These are phyloP conservation scores for Fragaria nilgerrensis DNA, from an alignment of 306 rosid genomes.

Conservation along the genomic window DNA sequence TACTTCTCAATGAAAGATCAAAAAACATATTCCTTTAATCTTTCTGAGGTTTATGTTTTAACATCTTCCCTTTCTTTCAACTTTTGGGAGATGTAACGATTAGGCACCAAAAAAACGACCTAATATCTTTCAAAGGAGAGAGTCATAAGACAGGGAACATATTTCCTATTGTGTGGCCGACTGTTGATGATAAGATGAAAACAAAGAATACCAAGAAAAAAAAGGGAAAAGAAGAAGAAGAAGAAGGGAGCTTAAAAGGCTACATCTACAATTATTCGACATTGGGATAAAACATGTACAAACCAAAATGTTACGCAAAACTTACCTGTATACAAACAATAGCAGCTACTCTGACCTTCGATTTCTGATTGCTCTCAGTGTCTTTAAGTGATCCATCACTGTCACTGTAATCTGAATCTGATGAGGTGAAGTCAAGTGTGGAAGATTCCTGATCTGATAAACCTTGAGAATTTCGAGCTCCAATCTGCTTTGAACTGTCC, in stretches of 20 bases:
- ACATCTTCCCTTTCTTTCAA: background rate
- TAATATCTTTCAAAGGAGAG: background rate
- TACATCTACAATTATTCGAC: background rate
- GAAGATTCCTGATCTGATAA: constrained; percentile 56
- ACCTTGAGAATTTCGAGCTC: constrained; percentile 36
- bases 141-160: background rate
- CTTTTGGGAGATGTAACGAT: background rate
- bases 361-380: constrained; percentile 40
- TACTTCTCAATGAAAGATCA: background rate
- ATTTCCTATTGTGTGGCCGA: background rate
- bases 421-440: constrained; percentile 51
- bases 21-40: background rate
- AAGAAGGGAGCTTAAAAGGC: background rate
- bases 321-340: constrained; percentile 80
- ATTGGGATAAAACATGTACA: background rate
- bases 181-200: background rate
- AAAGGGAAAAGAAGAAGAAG: background rate
- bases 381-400: constrained; percentile 69
- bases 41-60: too few relatives aligned
- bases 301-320: constrained; percentile 1
- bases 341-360: constrained; percentile 85
- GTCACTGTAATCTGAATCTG: constrained; percentile 94
- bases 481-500: constrained; percentile 46
- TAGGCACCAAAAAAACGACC: background rate
- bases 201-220: background rate